These are phyloP conservation scores for Aureobasidium sp. DNA, from an alignment of 2,329 filamentous ascomycete genomes.

Conservation along the genomic window DNA sequence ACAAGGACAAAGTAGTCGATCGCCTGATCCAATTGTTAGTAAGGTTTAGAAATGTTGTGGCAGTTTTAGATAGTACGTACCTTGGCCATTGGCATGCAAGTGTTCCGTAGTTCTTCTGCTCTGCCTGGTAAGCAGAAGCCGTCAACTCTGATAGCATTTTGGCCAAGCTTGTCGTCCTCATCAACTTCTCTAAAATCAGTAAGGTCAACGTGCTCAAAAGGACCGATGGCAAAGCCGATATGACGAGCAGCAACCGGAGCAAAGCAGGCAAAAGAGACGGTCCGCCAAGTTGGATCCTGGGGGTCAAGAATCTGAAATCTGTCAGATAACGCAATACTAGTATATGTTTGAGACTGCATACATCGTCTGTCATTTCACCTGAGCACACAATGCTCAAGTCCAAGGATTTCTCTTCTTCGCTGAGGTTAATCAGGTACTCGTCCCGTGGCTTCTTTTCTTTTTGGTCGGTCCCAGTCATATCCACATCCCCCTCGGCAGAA, in stretches of 20 bases:
- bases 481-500: constrained; percentile 23
- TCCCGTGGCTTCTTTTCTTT: constrained; percentile 5
- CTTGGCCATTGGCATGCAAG: constrained; percentile 71
- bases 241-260: constrained; percentile 76
- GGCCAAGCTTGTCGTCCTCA: constrained; percentile 82
- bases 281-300: constrained; percentile 72
- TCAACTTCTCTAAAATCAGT: constrained; percentile 83
- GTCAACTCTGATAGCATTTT: constrained; percentile 79
- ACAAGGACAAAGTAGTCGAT: constrained; percentile 87
- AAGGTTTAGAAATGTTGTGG: constrained; percentile 12
- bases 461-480: constrained; percentile 29
- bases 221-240: constrained; percentile 86
- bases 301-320: constrained; percentile 51
- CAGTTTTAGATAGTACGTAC: neutral
- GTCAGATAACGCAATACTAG: constrained; percentile 18
- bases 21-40: constrained; percentile 33
- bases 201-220: constrained; percentile 88
- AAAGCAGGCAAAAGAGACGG: constrained; percentile 72
- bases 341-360: constrained; percentile 9
- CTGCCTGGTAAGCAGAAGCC: constrained; percentile 85
- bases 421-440: constrained; percentile 36
- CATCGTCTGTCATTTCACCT: constrained; percentile 76
- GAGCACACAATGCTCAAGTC: constrained; percentile 90
- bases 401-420: constrained; percentile 73
- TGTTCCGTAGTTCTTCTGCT: constrained; percentile 74